A percentile compares a stretch with the other conserved stretches of the same genome.
Conservation (phyloP, 2,329 filamentous ascomycete genomes). For the Elsinoe necatrix region DNA sequence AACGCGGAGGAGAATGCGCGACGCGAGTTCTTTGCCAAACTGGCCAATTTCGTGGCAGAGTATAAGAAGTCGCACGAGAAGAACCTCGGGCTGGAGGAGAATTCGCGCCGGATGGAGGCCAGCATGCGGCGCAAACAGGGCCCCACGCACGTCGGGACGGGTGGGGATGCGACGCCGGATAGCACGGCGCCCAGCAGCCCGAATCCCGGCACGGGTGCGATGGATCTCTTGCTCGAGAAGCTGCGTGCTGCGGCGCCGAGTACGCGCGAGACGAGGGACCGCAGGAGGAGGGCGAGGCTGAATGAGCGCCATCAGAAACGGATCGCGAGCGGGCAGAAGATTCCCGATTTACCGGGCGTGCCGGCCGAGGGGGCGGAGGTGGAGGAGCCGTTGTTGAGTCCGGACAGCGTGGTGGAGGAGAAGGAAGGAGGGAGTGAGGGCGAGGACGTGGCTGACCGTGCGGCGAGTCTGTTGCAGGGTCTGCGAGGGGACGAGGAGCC, state of each 20-base stretch:
- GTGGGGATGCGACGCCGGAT: slow-evolving; percentile 34
- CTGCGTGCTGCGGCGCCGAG: slow-evolving; percentile 86
- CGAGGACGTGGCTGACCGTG: slow-evolving; percentile 76
- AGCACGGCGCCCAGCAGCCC: slow-evolving; percentile 50
- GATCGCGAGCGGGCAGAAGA: slow-evolving; percentile 78
- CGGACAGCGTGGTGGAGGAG: slow-evolving; percentile 24
- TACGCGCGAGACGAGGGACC: slow-evolving; percentile 78
- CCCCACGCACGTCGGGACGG: slow-evolving; percentile 45
- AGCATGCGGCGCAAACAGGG: slow-evolving; percentile 84
- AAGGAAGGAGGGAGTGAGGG: slow-evolving; percentile 34
- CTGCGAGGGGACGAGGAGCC: slow-evolving; percentile 53
- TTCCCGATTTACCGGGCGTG: slow-evolving; percentile 53
- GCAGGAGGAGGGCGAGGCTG: slow-evolving; percentile 73
- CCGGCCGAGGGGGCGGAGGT: slow-evolving; percentile 3
- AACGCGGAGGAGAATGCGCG: slow-evolving; percentile 83
- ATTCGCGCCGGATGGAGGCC: slow-evolving; percentile 73
- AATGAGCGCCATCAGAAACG: slow-evolving; percentile 88
- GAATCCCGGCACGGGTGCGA: slow-evolving; percentile 59
- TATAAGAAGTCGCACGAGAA: slow-evolving; percentile 97
- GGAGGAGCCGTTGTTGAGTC: slow-evolving; percentile 22
- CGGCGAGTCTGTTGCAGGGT: slow-evolving; percentile 74
- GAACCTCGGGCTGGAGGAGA: slow-evolving; percentile 77
- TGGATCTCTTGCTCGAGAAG: slow-evolving; percentile 94
- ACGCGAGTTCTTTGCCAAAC: slow-evolving; percentile 89
- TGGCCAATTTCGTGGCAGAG: slow-evolving; percentile 80